phyloP scores from a whole-genome alignment of 1,284 basidiomycete species.

The Cutaneotrichosporon sp. region DNA sequence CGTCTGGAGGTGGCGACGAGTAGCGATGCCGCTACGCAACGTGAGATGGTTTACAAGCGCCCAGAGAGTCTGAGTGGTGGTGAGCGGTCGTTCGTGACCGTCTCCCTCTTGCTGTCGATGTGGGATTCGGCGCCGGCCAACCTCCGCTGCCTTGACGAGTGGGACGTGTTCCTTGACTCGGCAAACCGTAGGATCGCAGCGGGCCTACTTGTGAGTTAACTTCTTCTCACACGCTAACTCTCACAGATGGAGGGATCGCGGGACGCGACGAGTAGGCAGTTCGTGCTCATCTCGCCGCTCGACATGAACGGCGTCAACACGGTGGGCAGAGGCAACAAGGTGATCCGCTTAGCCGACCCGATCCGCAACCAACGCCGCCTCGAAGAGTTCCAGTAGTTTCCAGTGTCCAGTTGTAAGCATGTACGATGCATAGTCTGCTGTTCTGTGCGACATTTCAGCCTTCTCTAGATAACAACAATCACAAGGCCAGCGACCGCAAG shows the following conservation, averaged over 20 bases:
- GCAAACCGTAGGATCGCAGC: constrained; percentile 88
- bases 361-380: constrained; percentile 35
- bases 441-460: neutral
- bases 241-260: constrained; percentile 78
- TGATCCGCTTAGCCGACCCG: constrained; percentile 47
- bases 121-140: constrained; percentile 96
- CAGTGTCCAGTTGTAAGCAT: neutral
- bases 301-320: constrained; percentile 47
- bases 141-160: constrained; percentile 83
- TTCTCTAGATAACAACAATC: neutral
- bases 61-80: constrained; percentile 72
- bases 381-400: constrained; percentile 4
- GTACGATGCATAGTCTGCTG: neutral
- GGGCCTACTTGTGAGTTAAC: constrained; percentile 75
- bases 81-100: constrained; percentile 96
- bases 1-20: constrained; percentile 53
- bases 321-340: constrained; percentile 33
- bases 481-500: neutral
- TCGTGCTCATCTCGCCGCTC: constrained; percentile 81
- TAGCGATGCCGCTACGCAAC: neutral
- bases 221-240: constrained; percentile 10
- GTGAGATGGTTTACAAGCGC: constrained; percentile 58
- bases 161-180: constrained; percentile 95
- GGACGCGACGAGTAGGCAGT: constrained; percentile 79
- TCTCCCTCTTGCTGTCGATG: constrained; percentile 84